Conservation (phyloP, 768 basidiomycete genomes). For the Cystobasidiopsis lactophilus region DNA sequence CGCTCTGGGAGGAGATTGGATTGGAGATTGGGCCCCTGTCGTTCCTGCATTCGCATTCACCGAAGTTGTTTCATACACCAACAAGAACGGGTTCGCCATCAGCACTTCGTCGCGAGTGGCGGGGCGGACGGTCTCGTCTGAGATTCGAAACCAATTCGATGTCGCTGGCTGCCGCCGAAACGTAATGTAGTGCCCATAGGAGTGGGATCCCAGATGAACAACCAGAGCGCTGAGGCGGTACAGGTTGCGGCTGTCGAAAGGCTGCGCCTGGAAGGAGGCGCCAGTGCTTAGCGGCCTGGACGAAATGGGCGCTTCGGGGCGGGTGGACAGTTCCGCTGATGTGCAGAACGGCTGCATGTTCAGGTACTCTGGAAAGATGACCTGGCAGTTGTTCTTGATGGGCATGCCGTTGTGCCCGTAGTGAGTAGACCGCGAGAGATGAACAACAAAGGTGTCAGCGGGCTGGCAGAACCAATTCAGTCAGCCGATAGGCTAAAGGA, state of each 20-base stretch:
- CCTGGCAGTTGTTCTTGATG: slow-evolving; percentile 59
- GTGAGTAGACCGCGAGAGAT: slow-evolving; percentile 59
- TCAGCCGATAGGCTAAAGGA: too few species aligned
- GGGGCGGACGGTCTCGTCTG: slow-evolving; percentile 60
- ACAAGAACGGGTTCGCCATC: slow-evolving; percentile 62
- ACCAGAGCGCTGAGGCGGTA: slow-evolving; percentile 72
- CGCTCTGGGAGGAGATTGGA: too few species aligned
- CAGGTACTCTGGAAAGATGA: slow-evolving; percentile 66
- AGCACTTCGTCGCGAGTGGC: slow-evolving; percentile 53
- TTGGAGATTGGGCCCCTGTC: too few species aligned
- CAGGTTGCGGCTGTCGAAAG: slow-evolving; percentile 32
- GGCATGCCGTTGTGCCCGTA: slow-evolving; percentile 27
- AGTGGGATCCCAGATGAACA: slow-evolving; percentile 79
- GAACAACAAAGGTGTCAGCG: slow-evolving; percentile 62
- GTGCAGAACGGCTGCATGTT: slow-evolving; percentile 70
- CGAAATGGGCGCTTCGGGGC: slow-evolving; percentile 50
- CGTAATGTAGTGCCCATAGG: slow-evolving; percentile 84
- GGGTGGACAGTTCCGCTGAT: slow-evolving; percentile 47
- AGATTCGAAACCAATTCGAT: slow-evolving; percentile 33
- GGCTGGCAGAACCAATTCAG: too few species aligned
- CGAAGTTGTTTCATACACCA: slow-evolving; percentile 55
- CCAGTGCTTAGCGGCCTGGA: slow-evolving; percentile 33
- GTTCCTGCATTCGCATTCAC: too few species aligned
- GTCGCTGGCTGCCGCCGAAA: slow-evolving; percentile 52
- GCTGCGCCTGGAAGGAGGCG: slow-evolving; percentile 31